Conservation (phyloP, 306 rosid genomes). For the Corylus americana region DNA sequence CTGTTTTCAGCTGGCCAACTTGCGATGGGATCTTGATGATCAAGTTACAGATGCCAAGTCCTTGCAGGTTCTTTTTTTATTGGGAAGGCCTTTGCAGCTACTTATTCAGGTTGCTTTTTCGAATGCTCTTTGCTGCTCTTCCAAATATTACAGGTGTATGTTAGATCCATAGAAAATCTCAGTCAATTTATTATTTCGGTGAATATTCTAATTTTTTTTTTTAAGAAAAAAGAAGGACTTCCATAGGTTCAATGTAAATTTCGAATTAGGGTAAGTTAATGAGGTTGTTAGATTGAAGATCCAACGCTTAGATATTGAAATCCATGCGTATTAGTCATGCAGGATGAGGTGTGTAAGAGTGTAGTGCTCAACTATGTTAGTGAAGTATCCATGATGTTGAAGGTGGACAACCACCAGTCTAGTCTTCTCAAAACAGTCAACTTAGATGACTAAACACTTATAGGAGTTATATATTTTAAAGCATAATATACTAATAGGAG, state of each 20-base stretch:
- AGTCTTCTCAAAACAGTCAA: not conserved
- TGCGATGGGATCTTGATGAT: conserved; percentile 20
- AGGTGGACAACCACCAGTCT: not conserved
- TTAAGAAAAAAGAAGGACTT: not conserved
- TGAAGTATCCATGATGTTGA: too few species aligned
- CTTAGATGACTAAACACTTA: not conserved
- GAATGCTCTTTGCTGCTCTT: not conserved
- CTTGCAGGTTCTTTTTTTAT: not conserved
- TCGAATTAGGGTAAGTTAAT: not conserved
- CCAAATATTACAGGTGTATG: not conserved
- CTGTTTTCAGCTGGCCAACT: conserved; percentile 17
- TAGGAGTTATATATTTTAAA: too few species aligned
- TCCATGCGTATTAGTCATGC: not conserved
- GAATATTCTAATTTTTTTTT: not conserved
- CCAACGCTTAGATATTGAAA: not conserved
- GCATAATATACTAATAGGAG: too few species aligned
- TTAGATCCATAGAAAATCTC: not conserved
- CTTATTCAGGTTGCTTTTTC: not conserved
- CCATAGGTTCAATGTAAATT: not conserved
- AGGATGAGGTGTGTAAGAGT: not conserved
- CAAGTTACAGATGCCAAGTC: not conserved
- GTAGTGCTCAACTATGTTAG: not conserved
- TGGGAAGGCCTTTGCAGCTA: not conserved
- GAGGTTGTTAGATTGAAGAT: conserved; percentile 4
- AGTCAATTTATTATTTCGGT: not conserved